Percentiles rank a stretch among this genome's conserved stretches.
phyloP scores from a whole-genome alignment of 148 eudicot genomes.

The Simmondsia chinensis region DNA sequence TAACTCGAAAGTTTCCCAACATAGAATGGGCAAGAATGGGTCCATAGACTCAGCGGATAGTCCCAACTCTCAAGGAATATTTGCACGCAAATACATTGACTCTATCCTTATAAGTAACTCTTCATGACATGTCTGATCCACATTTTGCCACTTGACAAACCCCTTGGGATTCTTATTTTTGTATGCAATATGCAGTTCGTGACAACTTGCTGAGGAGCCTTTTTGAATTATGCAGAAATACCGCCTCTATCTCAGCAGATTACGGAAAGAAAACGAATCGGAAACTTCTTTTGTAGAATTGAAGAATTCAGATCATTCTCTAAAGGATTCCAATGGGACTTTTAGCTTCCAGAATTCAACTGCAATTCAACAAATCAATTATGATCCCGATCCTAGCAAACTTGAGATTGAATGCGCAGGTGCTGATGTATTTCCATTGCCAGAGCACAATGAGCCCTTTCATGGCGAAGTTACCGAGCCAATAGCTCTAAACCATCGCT shows the following conservation, averaged over 20 bases:
- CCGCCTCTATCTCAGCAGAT: conserved; percentile 76
- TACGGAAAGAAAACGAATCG: conserved; percentile 49
- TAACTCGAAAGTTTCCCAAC: no score
- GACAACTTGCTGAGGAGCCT: conserved; percentile 4
- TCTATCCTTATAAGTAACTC: no score
- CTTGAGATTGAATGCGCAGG: conserved; percentile 24
- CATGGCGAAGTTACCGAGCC: conserved; percentile 23
- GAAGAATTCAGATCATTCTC: conserved; percentile 36
- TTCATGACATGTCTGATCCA: no score
- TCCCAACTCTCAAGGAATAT: no score
- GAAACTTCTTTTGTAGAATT: conserved; percentile 36
- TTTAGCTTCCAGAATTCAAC: conserved; percentile 33
- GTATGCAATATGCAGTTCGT: neutral
- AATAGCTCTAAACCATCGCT: conserved; percentile 19
- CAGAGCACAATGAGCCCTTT: conserved; percentile 28
- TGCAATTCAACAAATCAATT: conserved; percentile 26
- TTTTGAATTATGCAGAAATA: conserved; percentile 68
- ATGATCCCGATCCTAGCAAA: conserved; percentile 23
- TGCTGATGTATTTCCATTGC: conserved; percentile 22
- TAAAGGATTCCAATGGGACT: conserved; percentile 34
- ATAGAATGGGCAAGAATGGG: no score
- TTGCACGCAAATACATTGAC: no score
- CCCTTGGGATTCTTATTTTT: no score
- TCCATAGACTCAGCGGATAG: no score
- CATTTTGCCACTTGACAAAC: no score